Conservation (phyloP, 805 yeast species). For the Kazachstania bromeliacearum region DNA sequence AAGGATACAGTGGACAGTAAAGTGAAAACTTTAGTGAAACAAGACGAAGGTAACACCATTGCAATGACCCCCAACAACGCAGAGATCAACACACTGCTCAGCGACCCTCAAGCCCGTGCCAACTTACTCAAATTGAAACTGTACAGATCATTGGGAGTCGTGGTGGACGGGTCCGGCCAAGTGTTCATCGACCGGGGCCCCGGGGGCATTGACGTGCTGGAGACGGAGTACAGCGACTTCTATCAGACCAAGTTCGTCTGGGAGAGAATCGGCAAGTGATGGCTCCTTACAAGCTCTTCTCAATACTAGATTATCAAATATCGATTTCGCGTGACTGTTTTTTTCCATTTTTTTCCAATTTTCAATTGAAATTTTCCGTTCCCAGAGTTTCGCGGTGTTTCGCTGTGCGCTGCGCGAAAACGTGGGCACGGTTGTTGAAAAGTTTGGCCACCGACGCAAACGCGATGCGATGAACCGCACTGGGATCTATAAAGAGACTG, state of each 20-base stretch:
- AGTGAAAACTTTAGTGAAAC: slow-evolving; percentile 7
- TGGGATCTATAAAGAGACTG: background rate
- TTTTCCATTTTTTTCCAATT: background rate
- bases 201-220: slow-evolving; percentile 31
- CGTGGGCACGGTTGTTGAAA: slow-evolving; percentile 20
- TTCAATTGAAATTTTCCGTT: slow-evolving; percentile 4
- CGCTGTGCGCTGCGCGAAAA: slow-evolving; percentile 13
- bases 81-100: background rate
- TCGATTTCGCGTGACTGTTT: too few species aligned
- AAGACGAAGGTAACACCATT: background rate
- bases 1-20: slow-evolving; percentile 16
- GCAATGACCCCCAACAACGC: background rate
- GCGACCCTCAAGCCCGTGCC: background rate
- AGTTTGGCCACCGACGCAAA: slow-evolving; percentile 12
- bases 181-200: slow-evolving; percentile 33
- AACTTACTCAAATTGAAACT: slow-evolving; percentile 29
- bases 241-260: slow-evolving; percentile 70
- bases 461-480: slow-evolving; percentile 1
- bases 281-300: too few species aligned
- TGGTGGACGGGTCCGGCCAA: slow-evolving; percentile 36
- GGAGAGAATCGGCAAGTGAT: slow-evolving; percentile 38
- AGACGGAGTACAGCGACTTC: slow-evolving; percentile 47
- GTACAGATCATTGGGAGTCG: slow-evolving; percentile 51
- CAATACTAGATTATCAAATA: too few species aligned
- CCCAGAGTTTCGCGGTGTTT: slow-evolving; percentile 13